Percentiles rank a stretch among this genome's conserved stretches.
Evolutionary conservation across 371 early-diverging fungal genomes (phyloP).

Genomic region (Syncephalis fuscata): DNA sequence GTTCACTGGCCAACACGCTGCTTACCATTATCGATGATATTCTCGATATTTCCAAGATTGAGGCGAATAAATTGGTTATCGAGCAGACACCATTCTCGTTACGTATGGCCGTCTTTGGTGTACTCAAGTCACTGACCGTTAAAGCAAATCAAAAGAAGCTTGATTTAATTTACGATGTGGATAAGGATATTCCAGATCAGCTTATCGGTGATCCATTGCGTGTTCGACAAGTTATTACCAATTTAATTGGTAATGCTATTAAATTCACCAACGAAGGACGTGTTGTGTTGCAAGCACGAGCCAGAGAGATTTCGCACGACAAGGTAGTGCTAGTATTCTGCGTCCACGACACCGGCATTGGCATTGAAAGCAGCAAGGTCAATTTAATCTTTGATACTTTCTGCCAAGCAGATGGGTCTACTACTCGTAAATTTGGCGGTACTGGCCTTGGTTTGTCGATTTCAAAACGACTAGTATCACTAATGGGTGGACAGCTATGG

Average conservation of each 20-base stretch:
- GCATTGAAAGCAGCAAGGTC: slow-evolving; percentile 58
- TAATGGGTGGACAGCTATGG: slow-evolving; percentile 69
- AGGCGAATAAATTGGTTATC: slow-evolving; percentile 57
- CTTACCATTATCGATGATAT: slow-evolving; percentile 63
- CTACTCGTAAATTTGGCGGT: slow-evolving; percentile 68
- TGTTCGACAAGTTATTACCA: slow-evolving; percentile 61
- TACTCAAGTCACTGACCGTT: slow-evolving; percentile 43
- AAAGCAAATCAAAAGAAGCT: slow-evolving; percentile 51
- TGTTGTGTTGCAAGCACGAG: slow-evolving; percentile 27
- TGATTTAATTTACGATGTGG: slow-evolving; percentile 37
- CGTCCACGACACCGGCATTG: slow-evolving; percentile 73
- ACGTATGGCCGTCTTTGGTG: slow-evolving; percentile 43
- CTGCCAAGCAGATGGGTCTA: slow-evolving; percentile 64
- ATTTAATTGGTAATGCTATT: slow-evolving; percentile 75
- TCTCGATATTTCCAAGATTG: slow-evolving; percentile 67
- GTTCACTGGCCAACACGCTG: slow-evolving; percentile 41
- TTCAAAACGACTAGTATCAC: slow-evolving; percentile 44
- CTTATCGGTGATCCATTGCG: slow-evolving; percentile 62
- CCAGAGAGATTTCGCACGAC: slow-evolving; percentile 15
- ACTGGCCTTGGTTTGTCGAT: slow-evolving; percentile 76
- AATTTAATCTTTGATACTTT: slow-evolving; percentile 65
- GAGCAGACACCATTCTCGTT: slow-evolving; percentile 46
- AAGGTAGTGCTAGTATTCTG: slow-evolving; percentile 37
- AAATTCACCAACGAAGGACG: slow-evolving; percentile 65
- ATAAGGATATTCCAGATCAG: slow-evolving; percentile 43